Conservation (phyloP, 2,329 filamentous ascomycete genomes). For the Phaeosphaeria sp. region DNA sequence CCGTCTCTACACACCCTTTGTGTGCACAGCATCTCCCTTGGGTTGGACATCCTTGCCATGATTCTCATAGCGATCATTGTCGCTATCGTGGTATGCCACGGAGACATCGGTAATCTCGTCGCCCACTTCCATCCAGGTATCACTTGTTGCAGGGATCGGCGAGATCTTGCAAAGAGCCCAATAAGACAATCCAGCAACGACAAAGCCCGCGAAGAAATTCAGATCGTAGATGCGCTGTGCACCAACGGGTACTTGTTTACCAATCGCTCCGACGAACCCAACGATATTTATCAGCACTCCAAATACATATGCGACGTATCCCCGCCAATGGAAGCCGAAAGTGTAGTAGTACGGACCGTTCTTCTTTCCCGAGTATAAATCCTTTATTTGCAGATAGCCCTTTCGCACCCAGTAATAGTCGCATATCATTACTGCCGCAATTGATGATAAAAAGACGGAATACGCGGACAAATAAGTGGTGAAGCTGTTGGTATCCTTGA, state of each 20-base stretch:
- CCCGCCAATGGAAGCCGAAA: slow-evolving; percentile 80
- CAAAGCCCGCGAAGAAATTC: slow-evolving; percentile 88
- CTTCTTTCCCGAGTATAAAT: slow-evolving; percentile 76
- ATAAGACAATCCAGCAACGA: slow-evolving; percentile 72
- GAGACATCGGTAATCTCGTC: slow-evolving; percentile 36
- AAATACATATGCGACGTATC: slow-evolving; percentile 79
- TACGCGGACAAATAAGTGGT: slow-evolving; percentile 92
- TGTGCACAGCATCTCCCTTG: slow-evolving; percentile 6
- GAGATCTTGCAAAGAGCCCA: slow-evolving; percentile 71
- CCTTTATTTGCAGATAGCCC: slow-evolving; percentile 79
- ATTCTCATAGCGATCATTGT: slow-evolving; percentile 34
- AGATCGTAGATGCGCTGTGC: slow-evolving; percentile 88
- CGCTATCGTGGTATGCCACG: slow-evolving; percentile 33
- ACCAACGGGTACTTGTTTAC: slow-evolving; percentile 72
- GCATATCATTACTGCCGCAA: slow-evolving; percentile 86
- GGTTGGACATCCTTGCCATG: slow-evolving; percentile 2
- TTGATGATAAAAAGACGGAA: slow-evolving; percentile 90
- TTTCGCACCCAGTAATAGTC: slow-evolving; percentile 89
- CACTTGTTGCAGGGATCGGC: slow-evolving; percentile 76
- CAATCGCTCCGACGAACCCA: slow-evolving; percentile 84
- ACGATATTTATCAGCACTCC: slow-evolving; percentile 92
- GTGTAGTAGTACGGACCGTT: slow-evolving; percentile 75
- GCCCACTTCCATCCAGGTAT: slow-evolving; percentile 80
- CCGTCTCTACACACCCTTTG: slow-evolving; percentile 16
- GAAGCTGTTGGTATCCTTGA: slow-evolving; percentile 79